Base-by-base conservation (phyloP, 2,329 filamentous ascomycete species). In the Tricladium varicosporioides region DNA sequence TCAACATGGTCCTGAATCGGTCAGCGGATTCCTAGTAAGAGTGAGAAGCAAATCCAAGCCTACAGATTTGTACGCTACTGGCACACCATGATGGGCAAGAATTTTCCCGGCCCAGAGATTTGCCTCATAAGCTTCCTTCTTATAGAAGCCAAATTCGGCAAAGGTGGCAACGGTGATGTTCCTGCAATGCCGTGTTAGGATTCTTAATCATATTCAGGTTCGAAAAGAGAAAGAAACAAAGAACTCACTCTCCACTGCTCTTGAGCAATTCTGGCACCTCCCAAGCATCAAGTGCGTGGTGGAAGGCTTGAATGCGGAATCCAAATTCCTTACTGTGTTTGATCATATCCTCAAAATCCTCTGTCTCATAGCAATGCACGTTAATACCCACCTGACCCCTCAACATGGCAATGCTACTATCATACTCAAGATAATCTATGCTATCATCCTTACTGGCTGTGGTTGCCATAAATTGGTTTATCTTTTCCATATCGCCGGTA, bases 151-250 rank as follows among this genome's bases (percentile, higher is more conserved):
- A 48, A 74, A 72, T 32, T 76, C 74, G 5, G 74, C 69, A 63
- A 78, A 78, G 0, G 71, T 75, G 8, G 75, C 76, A 43, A 77
- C 67, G 1, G 74, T 76, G 48, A 76, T 70, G 53, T 76, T 75
- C 8, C 69, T 73, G 27, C 22, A 27, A 27, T 27, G 7, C 22
- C 3, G 22, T 7, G 22, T 31, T 54, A 18, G 14, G 33, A n/a
- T 53, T 19, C 22, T 33, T 13, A 19, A 18, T 46, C 32, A 40
- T 2, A 14, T 7, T 14, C 27, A 45, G 48, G 36, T 36, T 16
- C 27, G 13, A 22, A 14, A 53, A 45, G n/a, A n/a, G n/a, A n/a
- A n/a, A n/a, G n/a, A n/a, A n/a, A n/a, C n/a, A n/a, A 11, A 11
- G 18, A 15, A 68, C 71, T 66, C 60, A 73, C 70, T 74, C 68